Conservation (phyloP, 2,329 filamentous ascomycete species). For the Trichoderma guizhouense region DNA sequence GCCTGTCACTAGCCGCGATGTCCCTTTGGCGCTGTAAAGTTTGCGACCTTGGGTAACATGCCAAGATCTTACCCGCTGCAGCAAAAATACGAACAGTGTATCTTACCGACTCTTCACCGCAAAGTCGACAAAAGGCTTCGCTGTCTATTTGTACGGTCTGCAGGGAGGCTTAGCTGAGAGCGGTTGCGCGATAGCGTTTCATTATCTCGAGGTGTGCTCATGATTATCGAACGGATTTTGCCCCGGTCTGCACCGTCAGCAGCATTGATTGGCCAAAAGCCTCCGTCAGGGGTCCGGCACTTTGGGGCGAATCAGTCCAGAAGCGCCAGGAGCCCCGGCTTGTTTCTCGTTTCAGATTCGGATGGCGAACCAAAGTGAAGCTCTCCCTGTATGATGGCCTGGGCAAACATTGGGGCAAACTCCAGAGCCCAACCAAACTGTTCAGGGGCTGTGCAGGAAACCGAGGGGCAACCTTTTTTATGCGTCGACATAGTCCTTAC, state of each 20-base stretch:
- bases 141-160: neutral
- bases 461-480: neutral
- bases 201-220: neutral
- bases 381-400: constrained; percentile 8
- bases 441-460: constrained; percentile 3
- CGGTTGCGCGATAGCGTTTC: neutral
- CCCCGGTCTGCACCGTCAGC: neutral
- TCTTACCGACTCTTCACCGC: constrained; percentile 1
- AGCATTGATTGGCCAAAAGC: constrained; percentile 4
- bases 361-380: constrained; percentile 15
- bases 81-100: neutral
- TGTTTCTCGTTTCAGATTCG: constrained; percentile 14
- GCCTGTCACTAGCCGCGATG: neutral
- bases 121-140: neutral
- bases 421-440: neutral
- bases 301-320: neutral
- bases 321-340: constrained; percentile 11
- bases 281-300: neutral
- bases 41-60: neutral
- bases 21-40: neutral
- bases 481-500: neutral
- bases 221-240: neutral
- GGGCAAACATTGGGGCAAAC: constrained; percentile 12
- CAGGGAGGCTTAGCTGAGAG: neutral
- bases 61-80: neutral